Percentiles rank a stretch among this genome's conserved stretches.
phyloP scores from a whole-genome alignment of 805 yeast genomes.

The Pichia scutulata region DNA sequence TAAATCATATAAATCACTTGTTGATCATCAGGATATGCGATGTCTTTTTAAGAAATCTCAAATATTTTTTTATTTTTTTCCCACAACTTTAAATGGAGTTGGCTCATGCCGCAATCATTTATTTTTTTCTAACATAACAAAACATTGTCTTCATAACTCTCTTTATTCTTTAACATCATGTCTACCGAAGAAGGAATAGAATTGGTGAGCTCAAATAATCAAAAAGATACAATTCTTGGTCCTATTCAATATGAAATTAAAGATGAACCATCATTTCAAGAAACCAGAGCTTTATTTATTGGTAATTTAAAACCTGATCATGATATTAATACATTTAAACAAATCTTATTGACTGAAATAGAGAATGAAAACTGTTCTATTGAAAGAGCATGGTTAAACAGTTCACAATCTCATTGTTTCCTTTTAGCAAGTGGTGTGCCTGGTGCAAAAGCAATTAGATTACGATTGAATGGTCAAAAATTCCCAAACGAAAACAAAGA shows the following conservation, averaged over 20 bases:
- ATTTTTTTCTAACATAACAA: too few relatives aligned
- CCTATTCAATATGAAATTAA: background rate
- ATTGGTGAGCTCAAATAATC: background rate
- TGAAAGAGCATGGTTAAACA: conserved; percentile 40
- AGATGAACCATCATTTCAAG: conserved; percentile 27
- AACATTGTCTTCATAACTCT: background rate
- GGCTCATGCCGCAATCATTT: too few relatives aligned
- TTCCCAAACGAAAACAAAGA: conserved; percentile 21
- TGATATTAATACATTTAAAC: conserved; percentile 33
- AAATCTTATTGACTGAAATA: conserved; percentile 28
- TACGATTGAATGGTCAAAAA: conserved; percentile 28
- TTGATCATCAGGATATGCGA: too few relatives aligned
- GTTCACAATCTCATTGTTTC: conserved; percentile 35
- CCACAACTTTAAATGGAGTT: too few relatives aligned
- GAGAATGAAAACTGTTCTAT: conserved; percentile 20
- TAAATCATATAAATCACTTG: background rate
- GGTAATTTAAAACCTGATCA: conserved; percentile 36
- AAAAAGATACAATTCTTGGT: background rate
- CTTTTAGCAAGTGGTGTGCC: conserved; percentile 33
- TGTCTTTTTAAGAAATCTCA: too few relatives aligned
- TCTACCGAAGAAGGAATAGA: background rate
- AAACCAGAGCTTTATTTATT: conserved; percentile 38
- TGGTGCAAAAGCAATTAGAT: conserved; percentile 33
- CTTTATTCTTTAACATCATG: background rate
- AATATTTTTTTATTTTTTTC: too few relatives aligned